phyloP scores from a whole-genome alignment of 2,329 filamentous ascomycete species.

The Cytospora paraplurivora region DNA sequence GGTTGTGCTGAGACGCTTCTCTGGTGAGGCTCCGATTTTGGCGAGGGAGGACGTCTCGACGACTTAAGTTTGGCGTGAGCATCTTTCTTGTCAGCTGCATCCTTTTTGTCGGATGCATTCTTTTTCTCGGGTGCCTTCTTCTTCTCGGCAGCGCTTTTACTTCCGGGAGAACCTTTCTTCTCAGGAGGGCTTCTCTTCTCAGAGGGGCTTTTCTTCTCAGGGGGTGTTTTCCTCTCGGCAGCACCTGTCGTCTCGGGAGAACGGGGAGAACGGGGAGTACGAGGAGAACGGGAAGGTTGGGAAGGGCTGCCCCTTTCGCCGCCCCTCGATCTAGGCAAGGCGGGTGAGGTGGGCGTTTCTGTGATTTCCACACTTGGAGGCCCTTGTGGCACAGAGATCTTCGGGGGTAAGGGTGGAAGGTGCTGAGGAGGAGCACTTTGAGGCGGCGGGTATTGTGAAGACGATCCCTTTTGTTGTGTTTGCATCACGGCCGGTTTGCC shows the following conservation, averaged over 20 bases:
- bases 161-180: too few relatives aligned
- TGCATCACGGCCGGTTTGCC: conserved; percentile 25
- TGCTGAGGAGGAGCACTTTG: conserved; percentile 8
- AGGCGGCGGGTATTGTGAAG: conserved; percentile 13
- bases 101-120: too few relatives aligned
- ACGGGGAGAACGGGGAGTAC: too few relatives aligned
- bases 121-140: too few relatives aligned
- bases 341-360: conserved; percentile 18
- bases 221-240: too few relatives aligned
- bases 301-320: conserved; percentile 14
- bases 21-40: conserved; percentile 40
- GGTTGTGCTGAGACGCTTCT: conserved; percentile 54
- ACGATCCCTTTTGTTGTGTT: conserved; percentile 18
- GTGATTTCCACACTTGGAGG: background rate
- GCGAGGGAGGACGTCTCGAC: conserved; percentile 35
- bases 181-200: too few relatives aligned
- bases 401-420: background rate
- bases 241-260: too few relatives aligned
- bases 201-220: too few relatives aligned
- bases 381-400: conserved; percentile 16
- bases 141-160: too few relatives aligned
- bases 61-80: conserved; percentile 31
- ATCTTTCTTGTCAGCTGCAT: conserved; percentile 20
- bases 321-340: conserved; percentile 3
- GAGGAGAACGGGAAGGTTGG: conserved; percentile 16